Evolutionary conservation across 2,329 filamentous ascomycete genomes (phyloP).

Genomic region (Alternaria rosae): DNA sequence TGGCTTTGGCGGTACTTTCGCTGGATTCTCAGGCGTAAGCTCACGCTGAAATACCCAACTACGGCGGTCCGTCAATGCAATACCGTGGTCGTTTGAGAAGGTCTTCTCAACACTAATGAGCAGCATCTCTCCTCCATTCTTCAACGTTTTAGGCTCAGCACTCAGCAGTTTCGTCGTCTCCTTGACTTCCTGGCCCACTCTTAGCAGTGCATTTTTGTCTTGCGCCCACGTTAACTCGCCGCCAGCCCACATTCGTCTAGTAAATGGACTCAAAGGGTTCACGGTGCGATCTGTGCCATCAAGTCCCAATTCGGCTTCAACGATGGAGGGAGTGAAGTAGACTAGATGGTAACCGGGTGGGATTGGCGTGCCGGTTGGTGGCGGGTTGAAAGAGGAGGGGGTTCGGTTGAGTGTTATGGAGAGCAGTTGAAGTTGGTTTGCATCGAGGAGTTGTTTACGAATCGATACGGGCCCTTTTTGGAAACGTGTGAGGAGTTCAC

Average conservation of each 20-base stretch:
- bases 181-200: slow-evolving; percentile 45
- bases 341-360: slow-evolving; percentile 82
- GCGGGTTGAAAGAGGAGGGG: slow-evolving; percentile 27
- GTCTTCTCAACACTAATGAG: slow-evolving; percentile 67
- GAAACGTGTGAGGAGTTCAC: slow-evolving; percentile 43
- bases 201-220: slow-evolving; percentile 25
- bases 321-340: slow-evolving; percentile 81
- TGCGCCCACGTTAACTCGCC: slow-evolving; percentile 70
- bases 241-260: slow-evolving; percentile 89
- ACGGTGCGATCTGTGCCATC: slow-evolving; percentile 88
- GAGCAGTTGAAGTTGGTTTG: slow-evolving; percentile 44
- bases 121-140: slow-evolving; percentile 61
- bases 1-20: slow-evolving; percentile 38
- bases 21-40: slow-evolving; percentile 49
- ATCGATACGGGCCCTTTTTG: slow-evolving; percentile 36
- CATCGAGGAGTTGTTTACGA: slow-evolving; percentile 42
- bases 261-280: slow-evolving; percentile 74
- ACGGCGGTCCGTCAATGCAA: slow-evolving; percentile 48
- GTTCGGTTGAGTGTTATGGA: slow-evolving; percentile 38
- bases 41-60: slow-evolving; percentile 54
- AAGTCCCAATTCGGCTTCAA: slow-evolving; percentile 68
- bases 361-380: slow-evolving; percentile 48
- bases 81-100: slow-evolving; percentile 48
- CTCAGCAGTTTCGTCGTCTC: slow-evolving; percentile 57
- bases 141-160: slow-evolving; percentile 59